A percentile compares a stretch with the other conserved stretches of the same genome.
phyloP scores from a whole-genome alignment of 2,329 filamentous ascomycete species.

The Neurospora crassa region DNA sequence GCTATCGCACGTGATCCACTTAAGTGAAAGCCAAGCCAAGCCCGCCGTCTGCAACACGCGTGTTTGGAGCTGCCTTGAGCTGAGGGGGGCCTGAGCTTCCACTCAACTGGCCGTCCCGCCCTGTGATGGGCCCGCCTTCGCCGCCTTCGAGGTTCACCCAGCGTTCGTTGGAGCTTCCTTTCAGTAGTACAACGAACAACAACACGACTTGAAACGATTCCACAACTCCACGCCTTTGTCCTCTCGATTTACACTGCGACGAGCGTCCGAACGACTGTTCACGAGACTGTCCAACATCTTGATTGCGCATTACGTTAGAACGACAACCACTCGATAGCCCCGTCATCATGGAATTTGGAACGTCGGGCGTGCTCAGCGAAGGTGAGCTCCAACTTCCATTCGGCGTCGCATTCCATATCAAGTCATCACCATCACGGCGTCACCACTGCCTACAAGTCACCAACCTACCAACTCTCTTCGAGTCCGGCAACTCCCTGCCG shows the following conservation, averaged over 20 bases:
- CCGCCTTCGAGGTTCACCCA: neutral
- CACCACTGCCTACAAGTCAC: neutral
- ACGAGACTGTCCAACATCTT: neutral
- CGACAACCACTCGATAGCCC: slow-evolving; percentile 13
- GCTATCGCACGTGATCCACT: slow-evolving; percentile 14
- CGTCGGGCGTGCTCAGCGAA: slow-evolving; percentile 53
- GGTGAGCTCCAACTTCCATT: slow-evolving; percentile 31
- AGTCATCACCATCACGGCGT: neutral
- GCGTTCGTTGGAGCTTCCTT: slow-evolving; percentile 11
- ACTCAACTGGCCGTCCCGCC: neutral
- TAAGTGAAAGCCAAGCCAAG: slow-evolving; percentile 4
- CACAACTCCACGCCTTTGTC: neutral
- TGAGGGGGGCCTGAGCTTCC: slow-evolving; percentile 3
- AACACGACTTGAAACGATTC: neutral
- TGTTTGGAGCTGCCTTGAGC: slow-evolving; percentile 21
- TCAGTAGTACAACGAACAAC: slow-evolving; percentile 12
- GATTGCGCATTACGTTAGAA: slow-evolving; percentile 3
- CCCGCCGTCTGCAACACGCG: slow-evolving; percentile 12
- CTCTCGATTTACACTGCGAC: slow-evolving; percentile 3
- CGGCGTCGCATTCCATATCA: neutral
- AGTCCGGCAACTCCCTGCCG: neutral
- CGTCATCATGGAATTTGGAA: slow-evolving; percentile 49
- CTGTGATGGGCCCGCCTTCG: neutral
- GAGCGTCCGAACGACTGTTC: neutral
- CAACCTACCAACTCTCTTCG: neutral